A percentile compares a stretch with the other conserved stretches of the same genome.
phyloP scores from a whole-genome alignment of 2,329 filamentous ascomycete species.

The Colletotrichum godetiae region DNA sequence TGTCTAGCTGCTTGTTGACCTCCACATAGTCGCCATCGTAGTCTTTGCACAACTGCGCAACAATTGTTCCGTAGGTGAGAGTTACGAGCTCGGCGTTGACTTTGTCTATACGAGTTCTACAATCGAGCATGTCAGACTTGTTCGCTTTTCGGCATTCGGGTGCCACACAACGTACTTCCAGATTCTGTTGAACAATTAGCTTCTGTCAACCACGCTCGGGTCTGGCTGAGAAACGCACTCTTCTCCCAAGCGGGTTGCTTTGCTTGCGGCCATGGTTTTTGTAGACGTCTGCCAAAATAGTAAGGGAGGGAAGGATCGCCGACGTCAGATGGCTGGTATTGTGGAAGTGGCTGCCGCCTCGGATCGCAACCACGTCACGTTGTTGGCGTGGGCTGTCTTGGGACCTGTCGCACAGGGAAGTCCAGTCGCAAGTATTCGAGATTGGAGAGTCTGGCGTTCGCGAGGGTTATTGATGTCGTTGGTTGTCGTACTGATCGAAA shows the following conservation, averaged over 20 bases:
- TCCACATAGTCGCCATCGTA: constrained; percentile 94
- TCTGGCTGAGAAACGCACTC: constrained; percentile 60
- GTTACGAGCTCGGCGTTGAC: constrained; percentile 98
- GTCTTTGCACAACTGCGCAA: constrained; percentile 95
- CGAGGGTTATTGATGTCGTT: background rate
- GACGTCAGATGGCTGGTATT: background rate
- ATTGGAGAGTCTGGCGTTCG: background rate
- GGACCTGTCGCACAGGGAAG: background rate
- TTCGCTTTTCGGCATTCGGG: background rate
- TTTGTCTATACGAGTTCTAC: constrained; percentile 93
- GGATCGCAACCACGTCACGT: background rate
- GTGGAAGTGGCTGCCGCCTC: background rate
- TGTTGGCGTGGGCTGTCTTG: background rate
- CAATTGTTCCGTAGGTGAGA: constrained; percentile 96
- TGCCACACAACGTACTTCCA: constrained; percentile 81
- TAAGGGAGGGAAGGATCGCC: background rate
- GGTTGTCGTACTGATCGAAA: background rate
- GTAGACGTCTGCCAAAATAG: background rate
- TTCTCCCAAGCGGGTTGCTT: constrained; percentile 71
- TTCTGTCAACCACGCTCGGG: background rate
- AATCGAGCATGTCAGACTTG: constrained; percentile 39
- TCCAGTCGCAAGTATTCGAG: background rate
- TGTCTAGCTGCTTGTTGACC: constrained; percentile 97
- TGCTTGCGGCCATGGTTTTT: constrained; percentile 65
- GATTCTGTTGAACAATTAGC: constrained; percentile 67